Evolutionary conservation across 1,284 basidiomycete genomes (phyloP), one percentile per base, ranked within the genome.

Genomic region (Tilletia caries): DNA sequence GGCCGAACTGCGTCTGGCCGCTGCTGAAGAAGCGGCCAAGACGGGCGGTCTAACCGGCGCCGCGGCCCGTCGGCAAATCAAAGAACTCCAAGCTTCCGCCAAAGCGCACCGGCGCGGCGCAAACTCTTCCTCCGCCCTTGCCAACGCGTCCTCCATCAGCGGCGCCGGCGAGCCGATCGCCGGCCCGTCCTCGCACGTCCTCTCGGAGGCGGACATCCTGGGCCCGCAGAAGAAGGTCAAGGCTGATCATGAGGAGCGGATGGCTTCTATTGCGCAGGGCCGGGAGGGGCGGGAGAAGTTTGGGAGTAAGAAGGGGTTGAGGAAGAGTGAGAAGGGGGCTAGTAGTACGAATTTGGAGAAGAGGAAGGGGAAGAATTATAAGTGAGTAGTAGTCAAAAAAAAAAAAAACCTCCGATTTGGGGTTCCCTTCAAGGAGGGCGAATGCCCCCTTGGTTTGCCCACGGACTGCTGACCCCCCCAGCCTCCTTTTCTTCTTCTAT

Each of bases 251-350:
- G 93, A 93, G 71, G 95, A 96, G 83, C 90, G 95, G 27, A 89
- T 98, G 85, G 94, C 91, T 2, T 91, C 90, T 20, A 92, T 98
- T 76, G 89, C 91, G 80, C 91, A 93, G 83, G 95, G 95, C 0
- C 88, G 95, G 37, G 95, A 98, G 84, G 96, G 93, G 0, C 88
- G 96, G 66, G 95, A 96, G 80, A 98, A 97, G 86, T 99, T 90
- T 81, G 93, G 93, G 33, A 76, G 74, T 64, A 77, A 77, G 34
- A 82, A 82, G 71, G 82, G 82, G 29, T 80, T 82, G 73, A 82
- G 81, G 73, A 79, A 82, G 68, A 79, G 79, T 67, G 76, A 78
- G n/a, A 75, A 73, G 64, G 75, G 75, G 18, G 76, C 75, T 43
- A 77, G 75, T 20, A 69, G 71, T 18, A 83, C 79, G 8, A 82